A percentile compares a stretch with the other conserved stretches of the same genome.
phyloP scores from a whole-genome alignment of 2,329 filamentous ascomycete species.

The Coccinonectria pachysandricola region DNA sequence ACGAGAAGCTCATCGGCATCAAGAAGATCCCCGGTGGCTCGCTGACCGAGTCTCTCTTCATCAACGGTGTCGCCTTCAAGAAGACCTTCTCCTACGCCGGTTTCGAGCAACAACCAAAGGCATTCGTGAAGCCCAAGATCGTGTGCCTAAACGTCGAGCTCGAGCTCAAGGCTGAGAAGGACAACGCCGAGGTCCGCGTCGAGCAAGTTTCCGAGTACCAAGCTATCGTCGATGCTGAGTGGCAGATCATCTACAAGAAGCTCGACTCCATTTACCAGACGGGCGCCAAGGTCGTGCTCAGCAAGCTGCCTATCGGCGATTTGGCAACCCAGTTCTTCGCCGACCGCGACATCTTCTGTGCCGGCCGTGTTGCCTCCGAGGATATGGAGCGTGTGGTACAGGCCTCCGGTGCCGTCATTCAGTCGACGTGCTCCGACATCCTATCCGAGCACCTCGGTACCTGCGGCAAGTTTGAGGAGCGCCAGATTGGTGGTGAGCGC shows the following conservation, averaged over 20 bases:
- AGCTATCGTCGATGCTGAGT: slow-evolving; percentile 97
- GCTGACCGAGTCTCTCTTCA: slow-evolving; percentile 89
- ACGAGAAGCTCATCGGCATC: slow-evolving; percentile 95
- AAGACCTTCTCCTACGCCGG: slow-evolving; percentile 99
- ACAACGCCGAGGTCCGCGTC: slow-evolving; percentile 95
- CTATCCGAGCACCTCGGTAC: slow-evolving; percentile 78
- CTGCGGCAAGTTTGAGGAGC: slow-evolving; percentile 86
- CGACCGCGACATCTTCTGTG: slow-evolving; percentile 96
- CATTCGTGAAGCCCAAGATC: slow-evolving; percentile 88
- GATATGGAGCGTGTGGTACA: slow-evolving; percentile 95
- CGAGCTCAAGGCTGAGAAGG: slow-evolving; percentile 97
- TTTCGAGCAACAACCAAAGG: slow-evolving; percentile 98
- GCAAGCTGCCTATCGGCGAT: slow-evolving; percentile 95
- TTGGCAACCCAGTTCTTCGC: slow-evolving; percentile 96
- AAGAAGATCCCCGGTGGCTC: slow-evolving; percentile 98
- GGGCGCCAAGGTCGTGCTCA: slow-evolving; percentile 92
- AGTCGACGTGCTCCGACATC: slow-evolving; percentile 96
- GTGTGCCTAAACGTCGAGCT: slow-evolving; percentile 96
- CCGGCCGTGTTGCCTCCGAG: slow-evolving; percentile 79
- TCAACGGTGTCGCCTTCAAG: slow-evolving; percentile 98
- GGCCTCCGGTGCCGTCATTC: slow-evolving; percentile 82
- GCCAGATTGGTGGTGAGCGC: slow-evolving; percentile 91
- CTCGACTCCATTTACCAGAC: slow-evolving; percentile 90
- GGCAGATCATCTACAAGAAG: slow-evolving; percentile 99
- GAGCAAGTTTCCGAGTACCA: slow-evolving; percentile 99